phyloP scores from a whole-genome alignment of 768 basidiomycete species.

The Podaxis sp. region DNA sequence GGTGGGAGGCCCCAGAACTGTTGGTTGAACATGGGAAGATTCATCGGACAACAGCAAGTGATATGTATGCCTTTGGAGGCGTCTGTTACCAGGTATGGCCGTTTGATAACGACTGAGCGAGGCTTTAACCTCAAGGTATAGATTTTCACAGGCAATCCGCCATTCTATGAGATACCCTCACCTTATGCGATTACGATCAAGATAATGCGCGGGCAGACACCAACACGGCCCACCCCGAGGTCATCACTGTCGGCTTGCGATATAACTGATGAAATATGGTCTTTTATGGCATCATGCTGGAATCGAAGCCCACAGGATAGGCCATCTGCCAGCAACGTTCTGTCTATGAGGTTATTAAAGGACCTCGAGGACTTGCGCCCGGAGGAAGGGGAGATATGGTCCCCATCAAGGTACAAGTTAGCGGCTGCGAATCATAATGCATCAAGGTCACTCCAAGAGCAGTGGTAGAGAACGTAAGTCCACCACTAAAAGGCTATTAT shows the following conservation, averaged over 20 bases:
- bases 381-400: neutral
- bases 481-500: too few species aligned
- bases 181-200: neutral
- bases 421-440: too few species aligned
- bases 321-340: neutral
- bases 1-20: constrained; percentile 17
- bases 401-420: too few species aligned
- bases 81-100: constrained; percentile 14
- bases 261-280: neutral
- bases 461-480: too few species aligned
- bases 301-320: neutral
- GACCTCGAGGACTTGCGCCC: neutral
- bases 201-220: neutral
- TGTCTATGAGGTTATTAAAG: neutral
- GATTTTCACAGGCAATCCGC: constrained; percentile 18
- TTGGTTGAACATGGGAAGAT: neutral
- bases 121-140: neutral
- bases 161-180: constrained; percentile 18
- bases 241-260: too few species aligned
- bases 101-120: neutral
- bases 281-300: neutral
- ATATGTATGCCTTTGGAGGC: constrained; percentile 16
- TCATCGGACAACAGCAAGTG: constrained; percentile 4
- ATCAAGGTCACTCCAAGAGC: too few species aligned
- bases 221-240: neutral